Conservation (phyloP, 1,284 basidiomycete species). For the Bondarzewia mesenterica region DNA sequence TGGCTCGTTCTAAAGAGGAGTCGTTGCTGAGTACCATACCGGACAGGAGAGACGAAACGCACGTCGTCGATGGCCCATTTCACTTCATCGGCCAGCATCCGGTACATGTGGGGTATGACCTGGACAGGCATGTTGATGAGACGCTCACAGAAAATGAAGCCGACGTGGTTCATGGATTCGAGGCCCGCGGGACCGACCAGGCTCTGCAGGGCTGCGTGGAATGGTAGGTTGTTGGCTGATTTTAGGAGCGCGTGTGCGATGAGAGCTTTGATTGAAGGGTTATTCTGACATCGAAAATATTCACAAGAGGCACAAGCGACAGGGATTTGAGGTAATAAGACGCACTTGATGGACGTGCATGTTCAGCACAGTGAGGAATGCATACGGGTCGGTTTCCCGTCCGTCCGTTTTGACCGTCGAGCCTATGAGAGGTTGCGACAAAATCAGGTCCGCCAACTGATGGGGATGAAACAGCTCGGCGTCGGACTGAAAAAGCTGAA, state of each 20-base stretch:
- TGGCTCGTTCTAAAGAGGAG: slow-evolving; percentile 43
- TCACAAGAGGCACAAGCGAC: too few species aligned
- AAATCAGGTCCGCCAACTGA: slow-evolving; percentile 71
- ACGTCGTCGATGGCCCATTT: slow-evolving; percentile 60
- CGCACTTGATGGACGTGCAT: slow-evolving; percentile 69
- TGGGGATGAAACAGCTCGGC: slow-evolving; percentile 63
- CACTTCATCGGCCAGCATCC: slow-evolving; percentile 80
- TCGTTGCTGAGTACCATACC: not conserved
- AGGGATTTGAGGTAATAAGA: not conserved
- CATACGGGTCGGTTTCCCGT: slow-evolving; percentile 81
- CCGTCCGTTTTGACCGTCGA: slow-evolving; percentile 91
- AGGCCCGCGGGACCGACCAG: slow-evolving; percentile 37
- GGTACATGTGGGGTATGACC: slow-evolving; percentile 83
- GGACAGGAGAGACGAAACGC: slow-evolving; percentile 16
- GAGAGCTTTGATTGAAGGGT: slow-evolving; percentile 65
- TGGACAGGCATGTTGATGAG: slow-evolving; percentile 92
- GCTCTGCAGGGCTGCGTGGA: slow-evolving; percentile 43
- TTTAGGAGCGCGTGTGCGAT: slow-evolving; percentile 48
- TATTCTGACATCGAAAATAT: slow-evolving; percentile 37
- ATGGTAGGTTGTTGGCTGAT: slow-evolving; percentile 32
- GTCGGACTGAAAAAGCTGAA: slow-evolving; percentile 80
- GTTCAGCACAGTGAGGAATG: slow-evolving; percentile 77
- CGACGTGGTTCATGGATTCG: slow-evolving; percentile 46
- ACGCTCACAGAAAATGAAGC: slow-evolving; percentile 78
- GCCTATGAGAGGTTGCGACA: slow-evolving; percentile 71